Evolutionary conservation across 129 eudicot species (phyloP).

Genomic region (Artemisia tridentata): DNA sequence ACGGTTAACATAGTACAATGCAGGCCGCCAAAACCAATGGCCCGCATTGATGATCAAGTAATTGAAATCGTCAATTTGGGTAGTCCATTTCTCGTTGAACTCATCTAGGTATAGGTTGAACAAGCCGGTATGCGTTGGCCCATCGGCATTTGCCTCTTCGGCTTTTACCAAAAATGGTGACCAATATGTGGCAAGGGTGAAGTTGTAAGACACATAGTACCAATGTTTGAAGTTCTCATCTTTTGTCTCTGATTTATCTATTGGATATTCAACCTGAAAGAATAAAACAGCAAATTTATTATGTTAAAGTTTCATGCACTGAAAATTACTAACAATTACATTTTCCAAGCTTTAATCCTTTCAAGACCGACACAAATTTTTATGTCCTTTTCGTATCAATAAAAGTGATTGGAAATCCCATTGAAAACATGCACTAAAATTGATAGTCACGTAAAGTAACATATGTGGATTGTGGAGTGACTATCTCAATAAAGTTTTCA

Average conservation of each 20-base stretch:
- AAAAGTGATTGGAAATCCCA: not conserved
- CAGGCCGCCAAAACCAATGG: constrained; percentile 65
- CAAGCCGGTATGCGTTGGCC: constrained; percentile 59
- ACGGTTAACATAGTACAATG: constrained; percentile 48
- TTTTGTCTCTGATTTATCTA: constrained; percentile 48
- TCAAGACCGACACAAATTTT: too few species aligned
- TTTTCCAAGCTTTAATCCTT: not conserved
- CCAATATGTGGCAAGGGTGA: constrained; percentile 61
- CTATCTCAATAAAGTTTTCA: too few species aligned
- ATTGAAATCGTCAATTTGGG: constrained; percentile 47
- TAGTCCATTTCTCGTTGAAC: constrained; percentile 65
- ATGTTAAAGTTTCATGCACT: not conserved
- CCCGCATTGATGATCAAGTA: constrained; percentile 57
- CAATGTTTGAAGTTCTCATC: constrained; percentile 72
- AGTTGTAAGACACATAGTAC: constrained; percentile 56
- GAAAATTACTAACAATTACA: not conserved
- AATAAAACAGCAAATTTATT: not conserved
- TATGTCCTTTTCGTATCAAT: not conserved
- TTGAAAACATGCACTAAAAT: not conserved
- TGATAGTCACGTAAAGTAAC: not conserved
- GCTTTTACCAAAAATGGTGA: constrained; percentile 63
- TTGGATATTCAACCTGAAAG: constrained; percentile 67
- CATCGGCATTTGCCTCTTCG: constrained; percentile 49
- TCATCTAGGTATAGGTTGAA: constrained; percentile 80
- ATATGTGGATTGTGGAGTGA: too few species aligned